phyloP scores from a whole-genome alignment of 495 filamentous ascomycete species.

The Penicillium mononematosum region DNA sequence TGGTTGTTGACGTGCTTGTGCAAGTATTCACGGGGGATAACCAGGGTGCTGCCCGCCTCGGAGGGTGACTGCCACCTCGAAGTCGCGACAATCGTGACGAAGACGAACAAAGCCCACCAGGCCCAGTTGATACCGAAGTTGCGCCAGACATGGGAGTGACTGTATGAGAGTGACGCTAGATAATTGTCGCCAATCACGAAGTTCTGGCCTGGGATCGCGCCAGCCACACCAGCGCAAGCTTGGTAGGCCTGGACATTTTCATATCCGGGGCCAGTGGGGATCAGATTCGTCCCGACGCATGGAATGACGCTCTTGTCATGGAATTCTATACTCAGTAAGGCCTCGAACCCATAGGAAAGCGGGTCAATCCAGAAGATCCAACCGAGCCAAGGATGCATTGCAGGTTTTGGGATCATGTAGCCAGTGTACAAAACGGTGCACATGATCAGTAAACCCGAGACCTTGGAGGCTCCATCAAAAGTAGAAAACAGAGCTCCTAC shows the following conservation, averaged over 20 bases:
- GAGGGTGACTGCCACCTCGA: constrained; percentile 34
- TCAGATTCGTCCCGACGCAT: constrained; percentile 49
- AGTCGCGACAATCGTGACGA: constrained; percentile 38
- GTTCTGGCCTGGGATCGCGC: constrained; percentile 43
- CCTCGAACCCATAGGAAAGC: constrained; percentile 69
- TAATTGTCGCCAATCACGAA: constrained; percentile 49
- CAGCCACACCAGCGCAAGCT: constrained; percentile 56
- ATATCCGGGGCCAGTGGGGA: constrained; percentile 38
- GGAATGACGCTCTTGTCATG: constrained; percentile 44
- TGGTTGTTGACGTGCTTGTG: constrained; percentile 16
- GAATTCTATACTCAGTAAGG: constrained; percentile 66
- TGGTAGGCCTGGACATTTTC: constrained; percentile 27
- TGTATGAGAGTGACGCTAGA: constrained; percentile 50
- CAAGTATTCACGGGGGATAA: constrained; percentile 44
- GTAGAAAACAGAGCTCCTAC: constrained; percentile 50
- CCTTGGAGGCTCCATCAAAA: constrained; percentile 55
- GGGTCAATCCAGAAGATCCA: constrained; percentile 78
- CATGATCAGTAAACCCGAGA: constrained; percentile 45
- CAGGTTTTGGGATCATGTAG: constrained; percentile 60
- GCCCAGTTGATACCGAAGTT: constrained; percentile 50
- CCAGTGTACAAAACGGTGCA: constrained; percentile 55
- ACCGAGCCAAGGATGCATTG: constrained; percentile 74
- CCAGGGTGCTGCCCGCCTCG: constrained; percentile 33
- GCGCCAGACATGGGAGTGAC: constrained; percentile 44
- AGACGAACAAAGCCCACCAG: constrained; percentile 44